Percentiles rank a stretch among this genome's conserved stretches.
Evolutionary conservation across 2,329 filamentous ascomycete species (phyloP).

Genomic region (Metarhizium brunneum): DNA sequence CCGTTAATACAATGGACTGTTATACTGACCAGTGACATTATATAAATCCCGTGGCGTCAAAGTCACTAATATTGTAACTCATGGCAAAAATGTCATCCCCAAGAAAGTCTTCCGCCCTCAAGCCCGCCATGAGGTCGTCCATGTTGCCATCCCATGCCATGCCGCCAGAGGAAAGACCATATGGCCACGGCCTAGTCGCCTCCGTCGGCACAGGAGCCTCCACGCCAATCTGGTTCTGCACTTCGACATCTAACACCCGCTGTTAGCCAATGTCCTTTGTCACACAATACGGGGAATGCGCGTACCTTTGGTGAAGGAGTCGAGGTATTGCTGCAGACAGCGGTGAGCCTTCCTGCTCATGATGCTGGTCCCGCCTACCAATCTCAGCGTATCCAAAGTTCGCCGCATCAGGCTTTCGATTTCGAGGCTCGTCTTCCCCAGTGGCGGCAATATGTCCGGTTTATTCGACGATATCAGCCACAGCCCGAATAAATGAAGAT

Average conservation of each 20-base stretch:
- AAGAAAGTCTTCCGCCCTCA: constrained; percentile 5
- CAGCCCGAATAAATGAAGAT: constrained; percentile 17
- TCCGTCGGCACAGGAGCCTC: neutral
- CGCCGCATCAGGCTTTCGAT: constrained; percentile 8
- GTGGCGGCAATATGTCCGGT: constrained; percentile 2
- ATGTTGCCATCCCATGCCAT: constrained; percentile 2
- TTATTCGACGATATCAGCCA: constrained; percentile 13
- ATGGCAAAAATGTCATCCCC: constrained; percentile 6
- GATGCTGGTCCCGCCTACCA: constrained; percentile 12
- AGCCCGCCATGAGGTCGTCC: constrained; percentile 8
- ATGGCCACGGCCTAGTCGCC: neutral
- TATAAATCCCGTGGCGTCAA: constrained; percentile 12
- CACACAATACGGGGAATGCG: neutral
- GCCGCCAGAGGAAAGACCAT: neutral
- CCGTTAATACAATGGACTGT: neutral
- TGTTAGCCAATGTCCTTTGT: neutral
- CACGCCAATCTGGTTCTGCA: neutral
- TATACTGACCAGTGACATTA: neutral
- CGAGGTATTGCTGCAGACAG: constrained; percentile 12
- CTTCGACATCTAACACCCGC: neutral
- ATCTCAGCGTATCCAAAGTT: constrained; percentile 9
- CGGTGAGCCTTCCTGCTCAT: constrained; percentile 15
- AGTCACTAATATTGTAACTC: constrained; percentile 11
- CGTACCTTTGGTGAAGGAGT: constrained; percentile 5
- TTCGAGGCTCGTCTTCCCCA: constrained; percentile 7